phyloP scores from a whole-genome alignment of 1,284 basidiomycete genomes.

The Veloboletus limbatus region DNA sequence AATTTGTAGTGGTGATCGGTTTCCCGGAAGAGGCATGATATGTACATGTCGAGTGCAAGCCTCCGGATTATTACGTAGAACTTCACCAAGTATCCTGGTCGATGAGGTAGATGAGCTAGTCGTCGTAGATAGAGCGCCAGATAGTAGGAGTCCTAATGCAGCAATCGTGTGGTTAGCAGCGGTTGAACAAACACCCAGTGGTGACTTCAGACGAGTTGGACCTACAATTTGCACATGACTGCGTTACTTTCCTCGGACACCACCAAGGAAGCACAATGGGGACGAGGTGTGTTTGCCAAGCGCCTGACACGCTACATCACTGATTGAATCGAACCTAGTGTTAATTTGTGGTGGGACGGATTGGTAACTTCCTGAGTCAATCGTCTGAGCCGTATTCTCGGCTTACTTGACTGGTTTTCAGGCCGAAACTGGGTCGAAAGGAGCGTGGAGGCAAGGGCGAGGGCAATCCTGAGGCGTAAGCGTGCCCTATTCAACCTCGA shows the following conservation, averaged over 20 bases:
- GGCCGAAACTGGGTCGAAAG: conserved; percentile 66
- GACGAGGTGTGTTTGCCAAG: conserved; percentile 30
- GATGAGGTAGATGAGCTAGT: not conserved
- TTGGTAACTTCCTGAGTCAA: conserved; percentile 50
- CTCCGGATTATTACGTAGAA: no score
- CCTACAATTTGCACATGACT: conserved; percentile 29
- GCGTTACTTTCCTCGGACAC: conserved; percentile 21
- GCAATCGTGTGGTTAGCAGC: conserved; percentile 22
- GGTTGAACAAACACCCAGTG: conserved; percentile 20
- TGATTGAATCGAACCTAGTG: conserved; percentile 45
- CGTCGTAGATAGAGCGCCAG: conserved; percentile 33
- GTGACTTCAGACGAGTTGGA: conserved; percentile 14
- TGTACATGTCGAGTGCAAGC: not conserved
- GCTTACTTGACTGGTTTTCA: conserved; percentile 32
- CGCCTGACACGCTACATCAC: conserved; percentile 11
- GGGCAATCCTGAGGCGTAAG: conserved; percentile 43
- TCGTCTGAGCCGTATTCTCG: conserved; percentile 7
- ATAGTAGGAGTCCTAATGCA: conserved; percentile 28
- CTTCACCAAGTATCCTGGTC: not conserved
- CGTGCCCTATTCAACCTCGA: conserved; percentile 10
- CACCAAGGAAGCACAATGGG: conserved; percentile 31
- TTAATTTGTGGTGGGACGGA: conserved; percentile 83
- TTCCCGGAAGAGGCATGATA: conserved; percentile 16
- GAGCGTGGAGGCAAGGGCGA: conserved; percentile 49
- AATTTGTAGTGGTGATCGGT: conserved; percentile 26